Evolutionary conservation across 768 basidiomycete species (phyloP).

Genomic region (Lyophyllum shimeji): DNA sequence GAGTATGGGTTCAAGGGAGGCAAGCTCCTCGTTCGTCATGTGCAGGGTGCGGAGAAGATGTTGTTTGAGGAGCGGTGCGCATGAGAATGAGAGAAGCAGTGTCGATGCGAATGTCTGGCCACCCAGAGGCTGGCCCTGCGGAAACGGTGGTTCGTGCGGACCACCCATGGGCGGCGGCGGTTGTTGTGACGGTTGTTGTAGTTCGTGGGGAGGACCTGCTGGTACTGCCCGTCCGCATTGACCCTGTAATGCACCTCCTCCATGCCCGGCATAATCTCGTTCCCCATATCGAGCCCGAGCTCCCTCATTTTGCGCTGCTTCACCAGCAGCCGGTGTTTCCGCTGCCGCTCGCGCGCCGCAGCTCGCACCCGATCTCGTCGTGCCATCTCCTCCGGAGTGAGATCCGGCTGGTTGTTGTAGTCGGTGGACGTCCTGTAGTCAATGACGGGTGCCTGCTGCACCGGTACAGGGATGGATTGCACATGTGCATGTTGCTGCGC

Average conservation of each 20-base stretch:
- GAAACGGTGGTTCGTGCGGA: constrained; percentile 60
- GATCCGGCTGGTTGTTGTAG: constrained; percentile 22
- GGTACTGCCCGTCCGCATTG: constrained; percentile 45
- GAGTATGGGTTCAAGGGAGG: constrained; percentile 74
- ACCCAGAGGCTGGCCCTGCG: constrained; percentile 52
- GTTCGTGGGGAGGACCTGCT: constrained; percentile 44
- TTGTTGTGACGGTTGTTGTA: constrained; percentile 39
- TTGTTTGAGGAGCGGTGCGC: constrained; percentile 69
- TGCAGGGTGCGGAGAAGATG: constrained; percentile 70
- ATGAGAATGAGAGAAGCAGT: constrained; percentile 73
- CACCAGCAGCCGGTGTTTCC: constrained; percentile 77
- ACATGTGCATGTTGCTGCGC: constrained; percentile 27
- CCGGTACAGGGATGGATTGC: constrained; percentile 7
- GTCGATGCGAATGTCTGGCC: constrained; percentile 83
- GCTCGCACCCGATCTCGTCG: constrained; percentile 72
- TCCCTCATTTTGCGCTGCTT: constrained; percentile 82
- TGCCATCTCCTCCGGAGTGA: constrained; percentile 64
- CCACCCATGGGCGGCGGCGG: constrained; percentile 29
- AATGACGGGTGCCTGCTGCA: constrained; percentile 21
- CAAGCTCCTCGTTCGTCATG: constrained; percentile 79
- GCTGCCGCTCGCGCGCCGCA: constrained; percentile 77
- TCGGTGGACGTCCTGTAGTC: constrained; percentile 14
- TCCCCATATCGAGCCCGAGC: constrained; percentile 80
- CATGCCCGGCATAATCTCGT: constrained; percentile 63
- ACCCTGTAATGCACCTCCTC: constrained; percentile 70